A percentile compares a stretch with the other conserved stretches of the same genome.
These are phyloP conservation scores for Moesziomyces antarcticus DNA, from an alignment of 1,284 basidiomycete genomes.

Conservation along the genomic window DNA sequence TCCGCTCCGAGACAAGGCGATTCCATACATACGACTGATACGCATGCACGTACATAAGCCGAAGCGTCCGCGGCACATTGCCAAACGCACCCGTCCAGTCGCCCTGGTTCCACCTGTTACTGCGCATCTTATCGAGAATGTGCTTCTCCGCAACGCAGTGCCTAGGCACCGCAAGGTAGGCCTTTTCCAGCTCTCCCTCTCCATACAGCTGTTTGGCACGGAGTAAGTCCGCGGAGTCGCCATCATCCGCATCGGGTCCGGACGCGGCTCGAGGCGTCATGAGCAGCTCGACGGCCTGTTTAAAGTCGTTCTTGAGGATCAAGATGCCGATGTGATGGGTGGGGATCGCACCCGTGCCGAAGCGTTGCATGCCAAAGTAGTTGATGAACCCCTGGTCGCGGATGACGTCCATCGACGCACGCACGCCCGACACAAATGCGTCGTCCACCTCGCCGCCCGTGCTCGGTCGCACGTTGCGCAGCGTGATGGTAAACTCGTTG, in stretches of 20 bases:
- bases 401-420: constrained; percentile 81
- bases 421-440: constrained; percentile 71
- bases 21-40: constrained; percentile 99
- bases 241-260: constrained; percentile 23
- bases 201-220: constrained; percentile 44
- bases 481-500: constrained; percentile 92
- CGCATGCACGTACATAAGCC: constrained; percentile 97
- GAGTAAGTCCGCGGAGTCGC: constrained; percentile 35
- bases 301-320: constrained; percentile 82
- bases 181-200: constrained; percentile 70
- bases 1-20: constrained; percentile 89
- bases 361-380: constrained; percentile 99
- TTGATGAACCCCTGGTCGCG: constrained; percentile 93
- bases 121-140: constrained; percentile 86
- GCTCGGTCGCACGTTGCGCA: constrained; percentile 75
- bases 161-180: constrained; percentile 85
- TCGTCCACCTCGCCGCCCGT: constrained; percentile 5
- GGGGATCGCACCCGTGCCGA: constrained; percentile 94
- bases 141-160: constrained; percentile 91
- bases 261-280: constrained; percentile 36
- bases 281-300: constrained; percentile 51
- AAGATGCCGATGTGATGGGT: constrained; percentile 93
- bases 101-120: constrained; percentile 34
- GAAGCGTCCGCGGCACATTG: constrained; percentile 74
- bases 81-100: constrained; percentile 54